Base-by-base conservation (phyloP, 106 monocot species). In the Gastrodia elata region DNA sequence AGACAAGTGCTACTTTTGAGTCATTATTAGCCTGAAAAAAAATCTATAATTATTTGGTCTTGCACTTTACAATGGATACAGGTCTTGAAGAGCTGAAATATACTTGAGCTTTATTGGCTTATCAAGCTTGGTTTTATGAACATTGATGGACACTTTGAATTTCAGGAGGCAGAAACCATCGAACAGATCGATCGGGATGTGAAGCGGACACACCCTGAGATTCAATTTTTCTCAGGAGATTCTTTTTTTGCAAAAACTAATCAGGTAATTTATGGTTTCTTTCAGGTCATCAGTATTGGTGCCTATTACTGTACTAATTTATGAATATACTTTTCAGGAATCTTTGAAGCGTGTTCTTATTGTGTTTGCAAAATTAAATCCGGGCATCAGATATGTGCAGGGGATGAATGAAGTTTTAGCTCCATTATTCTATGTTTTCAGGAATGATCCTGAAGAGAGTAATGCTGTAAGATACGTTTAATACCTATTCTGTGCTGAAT, bases 331-430 rank as follows among this genome's bases (percentile, higher is more conserved):
- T 32, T 87, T 84, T 73, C 85, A 98, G 97, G 93, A 93, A 48
- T 77, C 91, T 68, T 77, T 98, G 46, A 93, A 79, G 75, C 80
- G 78, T 32, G 91, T 98, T 75, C 93, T 98, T 36, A 86, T 85
- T 71, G 74, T 98, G 49, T 98, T 98, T 82, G 90, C 97, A 39
- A 98, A 98, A 77, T 70, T 98, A 73, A 98, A 98, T 87, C 93
- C 97, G 10, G 93, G 90, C 4, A 93, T 98, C 73, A 86, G 87
- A 89, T 98, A 98, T 73, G 97, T 98, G 25, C 97, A 98, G 78
- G 97, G 97, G 71, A 98, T 98, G 97, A 98, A 98, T 80, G 97
- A 98, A 84, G 83, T 98, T 77, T 84, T 98, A 77, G 93, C 97
- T 33, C 97, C 93, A 55, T 61, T 98, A 9, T 93, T 86, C 74